Percentiles rank a stretch among this genome's conserved stretches.
Conservation (phyloP, 495 filamentous ascomycete genomes). For the Penicillium subrubescens region DNA sequence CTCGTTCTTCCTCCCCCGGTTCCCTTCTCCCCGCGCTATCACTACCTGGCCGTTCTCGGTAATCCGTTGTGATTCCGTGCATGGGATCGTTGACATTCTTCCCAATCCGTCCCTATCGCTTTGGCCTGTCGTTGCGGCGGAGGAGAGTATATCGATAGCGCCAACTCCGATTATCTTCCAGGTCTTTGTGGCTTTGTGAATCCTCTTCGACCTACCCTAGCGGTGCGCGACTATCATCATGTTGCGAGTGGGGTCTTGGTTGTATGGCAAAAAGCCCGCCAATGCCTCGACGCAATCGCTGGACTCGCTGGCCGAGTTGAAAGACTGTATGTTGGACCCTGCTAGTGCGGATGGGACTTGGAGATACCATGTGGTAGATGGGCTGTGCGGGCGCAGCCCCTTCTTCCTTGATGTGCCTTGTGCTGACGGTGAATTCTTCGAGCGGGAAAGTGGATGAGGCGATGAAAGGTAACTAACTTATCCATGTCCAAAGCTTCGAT, state of each 20-base stretch:
- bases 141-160: not conserved
- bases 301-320: conserved; percentile 58
- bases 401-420: conserved; percentile 3
- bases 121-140: conserved; percentile 1
- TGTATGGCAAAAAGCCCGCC: conserved; percentile 55
- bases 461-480: conserved; percentile 53
- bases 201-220: not conserved
- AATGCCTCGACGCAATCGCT: conserved; percentile 58
- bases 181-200: not conserved
- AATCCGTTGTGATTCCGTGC: conserved; percentile 18
- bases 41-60: conserved; percentile 25
- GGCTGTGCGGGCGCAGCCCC: conserved; percentile 2
- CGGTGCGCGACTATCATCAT: conserved; percentile 27
- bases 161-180: not conserved
- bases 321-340: conserved; percentile 53
- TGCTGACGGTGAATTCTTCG: conserved; percentile 19
- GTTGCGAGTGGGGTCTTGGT: conserved; percentile 56
- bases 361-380: not conserved
- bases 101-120: conserved; percentile 32
- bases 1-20: conserved; percentile 5
- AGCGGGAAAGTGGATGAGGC: conserved; percentile 60
- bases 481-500: conserved; percentile 6
- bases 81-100: conserved; percentile 37
- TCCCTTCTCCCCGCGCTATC: conserved; percentile 2
- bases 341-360: not conserved